Percentiles rank a stretch among this genome's conserved stretches.
These are phyloP conservation scores for Clavispora vitiphila DNA, from an alignment of 805 yeast genomes.

Conservation along the genomic window DNA sequence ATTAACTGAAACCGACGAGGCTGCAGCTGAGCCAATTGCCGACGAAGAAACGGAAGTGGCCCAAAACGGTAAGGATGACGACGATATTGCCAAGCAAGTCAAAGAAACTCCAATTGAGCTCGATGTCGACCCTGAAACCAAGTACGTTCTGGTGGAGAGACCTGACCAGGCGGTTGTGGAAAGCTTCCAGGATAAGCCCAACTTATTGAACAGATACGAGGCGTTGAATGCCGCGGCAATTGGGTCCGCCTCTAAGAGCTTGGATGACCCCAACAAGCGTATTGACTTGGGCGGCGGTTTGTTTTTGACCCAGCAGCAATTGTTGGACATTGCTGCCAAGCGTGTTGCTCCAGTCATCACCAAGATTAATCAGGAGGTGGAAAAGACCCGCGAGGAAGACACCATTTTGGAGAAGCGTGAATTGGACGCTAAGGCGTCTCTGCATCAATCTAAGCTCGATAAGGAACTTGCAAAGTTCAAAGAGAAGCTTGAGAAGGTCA, in stretches of 20 bases:
- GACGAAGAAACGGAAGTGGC: too few relatives aligned
- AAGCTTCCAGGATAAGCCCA: slow-evolving; percentile 43
- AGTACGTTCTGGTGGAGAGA: slow-evolving; percentile 29
- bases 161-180: slow-evolving; percentile 35
- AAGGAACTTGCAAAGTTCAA: slow-evolving; percentile 33
- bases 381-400: slow-evolving; percentile 39
- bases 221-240: slow-evolving; percentile 46
- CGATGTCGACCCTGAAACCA: slow-evolving; percentile 27
- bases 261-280: slow-evolving; percentile 46
- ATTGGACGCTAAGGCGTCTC: slow-evolving; percentile 30
- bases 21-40: neutral
- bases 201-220: slow-evolving; percentile 42
- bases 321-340: slow-evolving; percentile 49
- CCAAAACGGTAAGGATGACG: slow-evolving; percentile 20
- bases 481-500: slow-evolving; percentile 34
- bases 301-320: slow-evolving; percentile 49
- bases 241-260: slow-evolving; percentile 38
- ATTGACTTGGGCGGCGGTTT: slow-evolving; percentile 53
- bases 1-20: slow-evolving; percentile 6
- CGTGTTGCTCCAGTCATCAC: slow-evolving; percentile 53
- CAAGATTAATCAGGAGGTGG: slow-evolving; percentile 47
- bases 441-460: slow-evolving; percentile 32
- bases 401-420: slow-evolving; percentile 35
- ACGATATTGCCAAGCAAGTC: slow-evolving; percentile 23
- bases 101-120: slow-evolving; percentile 32